Base-by-base conservation (phyloP, 164 flowering plant species). In the Tetracentron sinense region DNA sequence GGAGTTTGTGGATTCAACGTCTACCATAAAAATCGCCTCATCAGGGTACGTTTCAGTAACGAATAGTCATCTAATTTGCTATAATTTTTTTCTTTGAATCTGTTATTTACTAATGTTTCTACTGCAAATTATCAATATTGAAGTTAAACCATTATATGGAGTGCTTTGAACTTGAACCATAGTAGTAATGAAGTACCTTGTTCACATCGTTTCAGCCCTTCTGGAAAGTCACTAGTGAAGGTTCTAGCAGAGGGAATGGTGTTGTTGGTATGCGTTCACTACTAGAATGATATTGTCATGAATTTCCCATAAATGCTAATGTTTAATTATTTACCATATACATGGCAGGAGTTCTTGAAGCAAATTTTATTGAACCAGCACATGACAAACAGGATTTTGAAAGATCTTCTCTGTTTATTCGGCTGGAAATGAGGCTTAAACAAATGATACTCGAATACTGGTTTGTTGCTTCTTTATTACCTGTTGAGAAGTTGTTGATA, bases 301-400 rank as follows among this genome's bases (percentile, higher is more conserved):
- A 23, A 56, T 26, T 62, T 56, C 42, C 21, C 21, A 58, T 7
- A 29, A 64, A n/a, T 68, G 63, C 53, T 26, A 52, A 10, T 63
- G 30, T 42, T 27, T 68, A 48, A 51, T 62, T 25, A 30, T 53
- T 54, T 42, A 20, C 15, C 66, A 23, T 25, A 21, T 54, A 57
- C 55, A 33, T 56, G 50, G 16, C 68, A 90, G 98, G 96, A 59
- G 82, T 91, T 65, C 91, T 91, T 72, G 99, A 94, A 77, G 99
- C 93, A 75, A 89, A 89, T 78, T 94, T 94, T 73, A 85, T 91
- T 54, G 90, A 94, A 67, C 99, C 99, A 42, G 96, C 93, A 42
- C 99, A 94, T 77, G 97, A 94, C 77, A 91, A 91, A 72, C 99
- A 94, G 66, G 98, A 91, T 72, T 94, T 94, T 81, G 99, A 94